phyloP scores from a whole-genome alignment of 192 early-diverging fungal species.

The Dissophora ornata region DNA sequence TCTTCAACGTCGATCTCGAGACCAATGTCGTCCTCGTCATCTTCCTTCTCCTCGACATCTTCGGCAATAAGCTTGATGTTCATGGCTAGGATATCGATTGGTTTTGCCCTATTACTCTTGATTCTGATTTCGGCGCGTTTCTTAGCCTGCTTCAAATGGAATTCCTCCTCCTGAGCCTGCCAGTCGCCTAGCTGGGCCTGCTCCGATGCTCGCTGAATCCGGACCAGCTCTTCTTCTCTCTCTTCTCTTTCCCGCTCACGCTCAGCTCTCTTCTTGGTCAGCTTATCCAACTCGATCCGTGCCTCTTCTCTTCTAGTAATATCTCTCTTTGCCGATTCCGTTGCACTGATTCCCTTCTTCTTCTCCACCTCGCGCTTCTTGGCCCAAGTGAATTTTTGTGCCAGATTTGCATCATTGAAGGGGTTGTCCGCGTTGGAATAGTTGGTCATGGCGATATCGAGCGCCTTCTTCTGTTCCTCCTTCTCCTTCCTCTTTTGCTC shows the following conservation, averaged over 20 bases:
- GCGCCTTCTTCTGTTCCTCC: constrained; percentile 33
- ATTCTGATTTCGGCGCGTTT: constrained; percentile 92
- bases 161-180: constrained; percentile 92
- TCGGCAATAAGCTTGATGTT: constrained; percentile 87
- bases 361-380: constrained; percentile 91
- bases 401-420: constrained; percentile 82
- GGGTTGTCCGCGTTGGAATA: constrained; percentile 85
- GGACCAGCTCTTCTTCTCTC: constrained; percentile 82
- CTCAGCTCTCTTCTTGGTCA: constrained; percentile 81
- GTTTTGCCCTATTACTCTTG: constrained; percentile 84
- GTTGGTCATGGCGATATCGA: constrained; percentile 54
- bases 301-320: constrained; percentile 70
- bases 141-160: constrained; percentile 93
- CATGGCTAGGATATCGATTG: constrained; percentile 94
- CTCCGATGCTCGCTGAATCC: constrained; percentile 85
- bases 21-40: constrained; percentile 65
- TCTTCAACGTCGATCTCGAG: constrained; percentile 90
- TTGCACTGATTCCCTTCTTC: constrained; percentile 69
- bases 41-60: constrained; percentile 73
- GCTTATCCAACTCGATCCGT: constrained; percentile 81
- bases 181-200: constrained; percentile 95
- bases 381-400: constrained; percentile 92
- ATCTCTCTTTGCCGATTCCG: constrained; percentile 67
- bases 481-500: constrained; percentile 45
- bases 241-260: constrained; percentile 85